Base-by-base conservation (phyloP, 768 basidiomycete genomes). In the Rhodotorula taiwanensis region DNA sequence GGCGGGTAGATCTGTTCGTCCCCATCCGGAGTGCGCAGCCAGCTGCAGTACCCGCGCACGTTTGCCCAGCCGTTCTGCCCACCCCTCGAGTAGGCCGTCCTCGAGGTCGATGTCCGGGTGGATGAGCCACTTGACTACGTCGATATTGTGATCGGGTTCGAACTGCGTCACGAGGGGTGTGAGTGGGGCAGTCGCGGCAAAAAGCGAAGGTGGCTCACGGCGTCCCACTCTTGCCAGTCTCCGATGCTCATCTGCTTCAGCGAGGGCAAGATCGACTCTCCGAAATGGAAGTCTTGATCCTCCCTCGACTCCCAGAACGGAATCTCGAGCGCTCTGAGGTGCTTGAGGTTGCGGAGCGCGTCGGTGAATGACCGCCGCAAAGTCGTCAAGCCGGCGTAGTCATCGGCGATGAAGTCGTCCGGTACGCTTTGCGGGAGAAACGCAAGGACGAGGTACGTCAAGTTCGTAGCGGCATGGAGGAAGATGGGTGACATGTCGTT, bases 401-500 rank as follows among this genome's bases (percentile, higher is more conserved):
- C 63, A 39, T 55, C 56, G 14, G 34, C 49, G 42, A 47, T 27
- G 16, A 51, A 58, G 6, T 58, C 57, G 57, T 58, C 57, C 13
- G 57, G 48, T 1, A 50, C 45, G 30, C 13, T n/a, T 51, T 64
- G 63, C 18, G 63, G 63, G 11, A 64, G 54, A 30, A 64, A 64
- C 42, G 63, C 63, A 30, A 64, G 57, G 15, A 64, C 53, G 25
- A 64, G 57, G 57, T 64, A 64, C 3, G 47, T 58, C n/a, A 64
- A 52, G 47, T 64, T 64, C 42, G 54, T 34, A 5, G 58, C 39
- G 47, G 33, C 16, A 5, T 45, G 56, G 7, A 64, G 42, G 52
- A 59, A 64, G n/a, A 64, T 21, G 7, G 63, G 63, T 25, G 57
- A 58, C 28, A 58, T 53, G 52, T 64, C 63, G 52, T 64, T 64